phyloP scores from a whole-genome alignment of 768 basidiomycete genomes.

The Chiua virens region DNA sequence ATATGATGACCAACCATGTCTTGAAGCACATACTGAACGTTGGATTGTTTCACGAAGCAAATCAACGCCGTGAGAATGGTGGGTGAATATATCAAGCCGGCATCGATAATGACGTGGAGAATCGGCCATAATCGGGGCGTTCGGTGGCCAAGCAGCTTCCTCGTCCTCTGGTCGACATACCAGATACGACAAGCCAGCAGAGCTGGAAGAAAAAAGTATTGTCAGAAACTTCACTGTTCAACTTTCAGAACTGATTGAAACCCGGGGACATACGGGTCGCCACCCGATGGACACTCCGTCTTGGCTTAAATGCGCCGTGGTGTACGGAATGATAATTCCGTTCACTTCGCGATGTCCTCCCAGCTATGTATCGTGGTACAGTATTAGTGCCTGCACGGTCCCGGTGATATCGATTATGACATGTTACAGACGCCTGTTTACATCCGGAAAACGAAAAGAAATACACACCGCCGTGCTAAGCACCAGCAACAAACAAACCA shows the following conservation, averaged over 20 bases:
- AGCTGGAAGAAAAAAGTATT: not conserved
- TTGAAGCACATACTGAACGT: constrained; percentile 9
- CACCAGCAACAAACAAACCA: constrained; percentile 20
- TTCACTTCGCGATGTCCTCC: constrained; percentile 9
- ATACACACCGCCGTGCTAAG: constrained; percentile 24
- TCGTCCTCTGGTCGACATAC: not conserved
- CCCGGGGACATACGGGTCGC: constrained; percentile 5
- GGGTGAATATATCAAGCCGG: constrained; percentile 7
- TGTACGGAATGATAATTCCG: not conserved
- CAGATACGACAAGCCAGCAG: constrained; percentile 5
- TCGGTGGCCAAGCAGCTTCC: not conserved
- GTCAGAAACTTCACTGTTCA: not conserved
- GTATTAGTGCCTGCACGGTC: constrained; percentile 19
- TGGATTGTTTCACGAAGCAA: not conserved
- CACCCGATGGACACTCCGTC: not conserved
- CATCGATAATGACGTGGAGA: constrained; percentile 1
- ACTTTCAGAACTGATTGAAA: not conserved
- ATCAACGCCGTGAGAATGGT: constrained; percentile 2
- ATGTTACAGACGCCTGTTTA: constrained; percentile 20
- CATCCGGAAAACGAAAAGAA: not conserved
- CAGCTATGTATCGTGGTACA: constrained; percentile 18
- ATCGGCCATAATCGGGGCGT: not conserved
- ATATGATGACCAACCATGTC: constrained; percentile 7
- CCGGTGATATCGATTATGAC: constrained; percentile 15
- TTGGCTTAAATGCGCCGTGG: no score